Evolutionary conservation across 139 green algal genomes (phyloP), one percentile per base, ranked within the genome.

Genomic region (Nannochloris sp.): DNA sequence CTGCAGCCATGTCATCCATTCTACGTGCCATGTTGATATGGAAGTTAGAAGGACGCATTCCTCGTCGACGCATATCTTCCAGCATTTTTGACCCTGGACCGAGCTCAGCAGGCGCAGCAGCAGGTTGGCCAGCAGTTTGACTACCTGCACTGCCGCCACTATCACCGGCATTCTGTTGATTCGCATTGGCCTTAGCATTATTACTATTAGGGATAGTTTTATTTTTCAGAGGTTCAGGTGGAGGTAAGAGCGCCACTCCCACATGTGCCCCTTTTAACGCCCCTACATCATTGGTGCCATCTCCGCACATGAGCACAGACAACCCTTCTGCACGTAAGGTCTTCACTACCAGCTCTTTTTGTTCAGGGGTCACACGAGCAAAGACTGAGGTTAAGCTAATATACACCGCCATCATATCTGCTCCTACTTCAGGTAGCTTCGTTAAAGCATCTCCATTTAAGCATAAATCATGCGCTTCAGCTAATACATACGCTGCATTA

Each of bases 201-300:
- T n/a, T n/a, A n/a, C n/a, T n/a, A n/a, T n/a, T n/a, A n/a, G n/a
- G n/a, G n/a, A n/a, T n/a, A 15, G 23, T 36, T 14, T 29, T 3
- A 30, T 31, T 35, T 54, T 65, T 65, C 6, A 58, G 60, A 42
- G 67, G 76, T 27, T 73, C 48, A 27, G 67, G 61, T 31, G 79
- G 79, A 15, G 80, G 44, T 31, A 96, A 77, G 67, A 96, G 73
- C 6, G 90, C 90, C 30, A 96, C 89, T 7, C 90, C 90, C 37
- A 96, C 87, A 63, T 92, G 80, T n/a, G 84, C 85, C 8, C 78
- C 68, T 64, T 98, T 97, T 31, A 99, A 84, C 2, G 86, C 94
- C 4, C 93, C 93, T 23, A 99, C 93, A 60, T 99, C 93, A 72
- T 99, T 99, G 58, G 93, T 99, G 45, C 93, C 93, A 59, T 99